Evolutionary conservation across 768 basidiomycete genomes (phyloP), one percentile per base, ranked within the genome.

Genomic region (Suillus paluster): DNA sequence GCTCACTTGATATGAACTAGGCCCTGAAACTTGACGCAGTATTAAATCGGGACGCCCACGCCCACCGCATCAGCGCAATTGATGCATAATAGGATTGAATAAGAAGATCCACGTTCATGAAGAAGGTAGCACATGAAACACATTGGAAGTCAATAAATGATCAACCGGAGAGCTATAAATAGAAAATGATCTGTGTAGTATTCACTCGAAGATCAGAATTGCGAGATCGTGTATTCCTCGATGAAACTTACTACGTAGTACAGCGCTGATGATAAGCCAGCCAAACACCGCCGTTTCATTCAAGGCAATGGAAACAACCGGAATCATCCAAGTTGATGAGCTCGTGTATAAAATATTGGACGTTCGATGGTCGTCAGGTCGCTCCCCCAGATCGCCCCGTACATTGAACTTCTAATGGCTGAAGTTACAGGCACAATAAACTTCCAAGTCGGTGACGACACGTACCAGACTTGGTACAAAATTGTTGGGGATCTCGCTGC

Each of bases 391-490:
- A 1, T 5, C 9, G 19, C 5, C 17, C 19, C 49, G n/a, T 19
- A 30, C 49, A 5, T 50, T 10, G 4, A 50, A 50, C 27, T n/a
- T 50, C 10, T 11, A 30, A 59, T 59, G 58, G 5, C 33, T 36
- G 58, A 59, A 57, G 21, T 52, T 39, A 59, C 58, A 36, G 58
- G 58, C 8, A n/a, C 34, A 53, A 36, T 25, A 27, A 14, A 57
- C 25, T 59, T 59, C 46, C 19, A 57, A 27, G 27, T 58, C 27
- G 58, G 45, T 57, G 4, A 33, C 4, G 30, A 69, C 25, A 48
- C 70, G 21, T 74, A 70, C 69, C 70, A 81, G 66, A 84, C 84
- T 14, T 84, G 82, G 80, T 85, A 83, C 77, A 81, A 80, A 69
- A 62, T 84, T 63, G 63, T 79, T 57, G 83, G 83, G 39, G 76